Base-by-base conservation (phyloP, 768 basidiomycete genomes). In the Kockovaella imperatae region DNA sequence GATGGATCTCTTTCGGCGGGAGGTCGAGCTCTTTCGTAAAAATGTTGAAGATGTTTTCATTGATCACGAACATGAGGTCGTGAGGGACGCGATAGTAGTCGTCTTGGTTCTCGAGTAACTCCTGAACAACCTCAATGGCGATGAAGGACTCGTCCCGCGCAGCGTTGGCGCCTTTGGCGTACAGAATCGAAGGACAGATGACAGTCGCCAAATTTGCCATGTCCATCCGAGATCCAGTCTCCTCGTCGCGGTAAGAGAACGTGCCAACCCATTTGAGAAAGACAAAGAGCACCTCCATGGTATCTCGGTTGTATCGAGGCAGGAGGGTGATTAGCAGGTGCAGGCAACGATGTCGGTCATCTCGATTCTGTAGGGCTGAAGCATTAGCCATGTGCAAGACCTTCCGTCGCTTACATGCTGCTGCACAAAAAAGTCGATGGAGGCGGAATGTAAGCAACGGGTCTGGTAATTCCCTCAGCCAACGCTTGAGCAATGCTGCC, bases 261-360 rank as follows among this genome's bases (percentile, higher is more conserved):
- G 90, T 95, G 8, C 93, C 93, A 10, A 99, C 95, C 95, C 95
- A 99, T 73, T 96, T 95, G 57, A 99, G 78, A 76, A 99, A 99
- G 25, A 95, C 91, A 67, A 95, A 96, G 42, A 99, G 75, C 42
- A 95, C 87, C 72, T 99, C 95, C 80, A 95, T 82, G 17, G 93
- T 96, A 72, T 99, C 95, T 54, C 95, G 83, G 70, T 99, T 87
- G 53, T 81, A 80, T 74, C 88, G 89, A 28, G 95, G 95, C 64
- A 99, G 74, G 6, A 97, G 75, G 48, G 91, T 75, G 34, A 84
- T 83, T 14, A 90, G 76, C 57, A 93, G 77, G 69, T 96, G 91
- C 23, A 97, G 77, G 62, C 84, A 79, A 43, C 86, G 83, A 59
- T 78, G 80, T 38, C 89, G 82, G 40, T 97, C 89, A 30, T 78